These are phyloP conservation scores for Pachyrhizus erosus DNA, from an alignment of 306 rosid species.

Conservation along the genomic window DNA sequence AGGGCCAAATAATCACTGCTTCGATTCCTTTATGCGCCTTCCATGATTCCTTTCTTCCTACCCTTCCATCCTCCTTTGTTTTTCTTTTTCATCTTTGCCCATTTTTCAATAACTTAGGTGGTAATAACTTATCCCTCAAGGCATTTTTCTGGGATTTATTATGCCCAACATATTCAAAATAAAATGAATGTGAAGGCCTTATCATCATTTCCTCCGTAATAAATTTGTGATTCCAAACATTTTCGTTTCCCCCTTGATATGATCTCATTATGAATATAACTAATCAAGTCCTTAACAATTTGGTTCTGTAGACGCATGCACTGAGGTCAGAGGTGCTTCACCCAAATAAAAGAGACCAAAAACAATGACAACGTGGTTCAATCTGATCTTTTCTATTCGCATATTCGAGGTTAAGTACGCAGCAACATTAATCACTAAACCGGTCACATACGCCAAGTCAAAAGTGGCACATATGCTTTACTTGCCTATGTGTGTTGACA, in stretches of 20 bases:
- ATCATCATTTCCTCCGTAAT: background rate
- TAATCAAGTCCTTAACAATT: background rate
- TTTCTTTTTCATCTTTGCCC: background rate
- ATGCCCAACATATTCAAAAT: too few species aligned
- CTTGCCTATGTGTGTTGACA: background rate
- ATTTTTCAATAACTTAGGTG: background rate
- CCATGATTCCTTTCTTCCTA: background rate
- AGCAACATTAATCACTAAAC: background rate
- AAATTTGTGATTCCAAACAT: background rate
- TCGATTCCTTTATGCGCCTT: background rate
- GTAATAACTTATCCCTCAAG: background rate
- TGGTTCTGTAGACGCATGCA: background rate
- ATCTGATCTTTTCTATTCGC: background rate
- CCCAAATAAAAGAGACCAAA: background rate
- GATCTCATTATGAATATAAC: background rate
- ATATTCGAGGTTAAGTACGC: background rate
- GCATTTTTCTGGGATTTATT: too few species aligned
- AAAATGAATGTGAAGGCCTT: background rate
- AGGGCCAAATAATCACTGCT: background rate
- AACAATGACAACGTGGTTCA: background rate
- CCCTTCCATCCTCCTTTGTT: background rate
- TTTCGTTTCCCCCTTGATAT: background rate
- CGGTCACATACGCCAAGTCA: background rate
- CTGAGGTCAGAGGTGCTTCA: background rate
- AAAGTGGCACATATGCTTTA: background rate